A percentile compares a stretch with the other conserved stretches of the same genome.
Conservation (phyloP, 2,329 filamentous ascomycete genomes). For the Aureobasidium sp. region DNA sequence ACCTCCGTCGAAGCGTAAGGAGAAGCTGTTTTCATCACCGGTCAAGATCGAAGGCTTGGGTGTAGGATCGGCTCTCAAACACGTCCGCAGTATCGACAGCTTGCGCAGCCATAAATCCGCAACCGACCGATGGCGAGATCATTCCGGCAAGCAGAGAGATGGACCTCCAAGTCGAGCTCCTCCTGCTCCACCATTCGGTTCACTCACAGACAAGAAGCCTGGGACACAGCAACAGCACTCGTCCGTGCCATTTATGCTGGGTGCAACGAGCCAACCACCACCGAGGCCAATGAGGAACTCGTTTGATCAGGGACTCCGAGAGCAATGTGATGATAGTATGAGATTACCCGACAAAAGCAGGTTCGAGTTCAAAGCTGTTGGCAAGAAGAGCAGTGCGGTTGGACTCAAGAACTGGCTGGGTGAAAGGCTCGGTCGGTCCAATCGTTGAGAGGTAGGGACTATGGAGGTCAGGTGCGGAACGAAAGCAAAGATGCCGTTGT, state of each 20-base stretch:
- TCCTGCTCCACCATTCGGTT: background rate
- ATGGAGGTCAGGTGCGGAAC: too few relatives aligned
- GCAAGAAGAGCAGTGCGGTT: constrained; percentile 22
- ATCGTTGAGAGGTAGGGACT: background rate
- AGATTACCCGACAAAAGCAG: constrained; percentile 23
- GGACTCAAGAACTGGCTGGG: constrained; percentile 22
- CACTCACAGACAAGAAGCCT: background rate
- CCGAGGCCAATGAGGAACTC: background rate
- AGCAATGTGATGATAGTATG: background rate
- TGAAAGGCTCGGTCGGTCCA: background rate
- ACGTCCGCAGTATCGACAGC: constrained; percentile 14
- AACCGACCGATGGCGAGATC: constrained; percentile 1
- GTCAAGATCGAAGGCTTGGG: background rate
- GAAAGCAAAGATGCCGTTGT: background rate
- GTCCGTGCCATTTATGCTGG: background rate
- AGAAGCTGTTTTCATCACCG: constrained; percentile 17
- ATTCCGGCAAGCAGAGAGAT: background rate
- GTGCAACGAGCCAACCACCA: background rate
- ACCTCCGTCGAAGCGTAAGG: constrained; percentile 24
- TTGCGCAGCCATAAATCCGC: constrained; percentile 9
- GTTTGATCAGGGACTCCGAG: background rate
- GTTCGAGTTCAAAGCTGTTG: constrained; percentile 29
- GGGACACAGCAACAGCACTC: background rate
- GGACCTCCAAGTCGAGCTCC: background rate
- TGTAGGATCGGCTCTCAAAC: constrained; percentile 4